A percentile compares a stretch with the other conserved stretches of the same genome.
Evolutionary conservation across 495 filamentous ascomycete genomes (phyloP).

Genomic region (Geoglossum glabrum): DNA sequence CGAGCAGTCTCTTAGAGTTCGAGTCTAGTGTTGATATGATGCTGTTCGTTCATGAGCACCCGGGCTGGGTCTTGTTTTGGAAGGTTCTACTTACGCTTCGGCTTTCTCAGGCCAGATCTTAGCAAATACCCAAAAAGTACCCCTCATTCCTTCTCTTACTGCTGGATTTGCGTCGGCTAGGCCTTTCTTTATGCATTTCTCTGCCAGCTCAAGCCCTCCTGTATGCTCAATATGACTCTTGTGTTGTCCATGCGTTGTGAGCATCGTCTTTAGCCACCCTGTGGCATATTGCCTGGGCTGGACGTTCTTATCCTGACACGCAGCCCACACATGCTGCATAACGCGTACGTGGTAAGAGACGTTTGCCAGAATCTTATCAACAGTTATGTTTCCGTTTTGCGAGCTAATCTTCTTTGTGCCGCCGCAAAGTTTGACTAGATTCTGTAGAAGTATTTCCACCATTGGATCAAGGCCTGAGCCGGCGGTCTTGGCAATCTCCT

Average conservation of each 20-base stretch:
- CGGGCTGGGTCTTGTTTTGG: not conserved
- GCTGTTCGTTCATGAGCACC: constrained; percentile 15
- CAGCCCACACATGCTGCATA: constrained; percentile 60
- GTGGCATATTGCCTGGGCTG: constrained; percentile 57
- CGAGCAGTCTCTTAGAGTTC: constrained; percentile 50
- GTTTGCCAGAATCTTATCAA: constrained; percentile 54
- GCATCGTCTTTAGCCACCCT: constrained; percentile 65
- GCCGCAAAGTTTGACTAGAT: constrained; percentile 68
- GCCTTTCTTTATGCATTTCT: constrained; percentile 74
- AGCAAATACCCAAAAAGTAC: constrained; percentile 68
- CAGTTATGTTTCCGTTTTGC: constrained; percentile 53
- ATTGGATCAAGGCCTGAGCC: constrained; percentile 68
- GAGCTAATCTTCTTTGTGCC: constrained; percentile 80
- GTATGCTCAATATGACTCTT: constrained; percentile 66
- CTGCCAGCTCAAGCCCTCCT: constrained; percentile 59
- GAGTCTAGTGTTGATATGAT: constrained; percentile 57
- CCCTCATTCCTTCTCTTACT: constrained; percentile 65
- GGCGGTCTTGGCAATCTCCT: constrained; percentile 60
- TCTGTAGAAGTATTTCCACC: constrained; percentile 78
- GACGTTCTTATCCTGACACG: constrained; percentile 81
- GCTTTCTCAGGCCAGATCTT: constrained; percentile 56
- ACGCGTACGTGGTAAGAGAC: constrained; percentile 60
- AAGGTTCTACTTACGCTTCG: constrained; percentile 34
- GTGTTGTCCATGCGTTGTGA: constrained; percentile 58
- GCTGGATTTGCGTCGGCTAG: constrained; percentile 70